Conservation (phyloP, 257 asterid species). For the Solanum microdontum region DNA sequence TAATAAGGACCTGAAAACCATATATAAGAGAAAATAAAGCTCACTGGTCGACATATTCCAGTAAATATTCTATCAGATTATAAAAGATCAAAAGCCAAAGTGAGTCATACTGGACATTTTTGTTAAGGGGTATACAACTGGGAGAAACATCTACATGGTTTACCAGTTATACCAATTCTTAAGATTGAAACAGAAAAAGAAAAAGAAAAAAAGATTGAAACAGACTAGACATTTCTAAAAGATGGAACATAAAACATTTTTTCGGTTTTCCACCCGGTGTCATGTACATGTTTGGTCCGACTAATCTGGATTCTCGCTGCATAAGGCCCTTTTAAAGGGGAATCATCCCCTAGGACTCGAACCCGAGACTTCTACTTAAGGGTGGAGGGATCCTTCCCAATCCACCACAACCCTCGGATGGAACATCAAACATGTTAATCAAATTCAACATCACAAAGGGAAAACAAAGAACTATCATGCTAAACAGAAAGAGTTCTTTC, state of each 20-base stretch:
- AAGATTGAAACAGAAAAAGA: not conserved
- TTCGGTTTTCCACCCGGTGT: not conserved
- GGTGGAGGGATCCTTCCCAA: not conserved
- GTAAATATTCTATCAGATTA: not conserved
- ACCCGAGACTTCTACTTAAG: not conserved
- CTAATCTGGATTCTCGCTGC: not conserved
- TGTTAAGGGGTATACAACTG: not conserved
- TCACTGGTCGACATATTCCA: not conserved
- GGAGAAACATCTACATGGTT: not conserved
- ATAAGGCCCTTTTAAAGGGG: not conserved
- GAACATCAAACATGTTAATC: not conserved
- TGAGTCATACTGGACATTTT: not conserved
- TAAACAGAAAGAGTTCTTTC: not conserved
- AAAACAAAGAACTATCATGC: not conserved
- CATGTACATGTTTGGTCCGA: not conserved
- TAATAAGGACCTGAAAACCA: not conserved
- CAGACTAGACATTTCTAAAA: not conserved
- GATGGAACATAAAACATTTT: not conserved
- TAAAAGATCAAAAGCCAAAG: not conserved
- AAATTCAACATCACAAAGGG: not conserved
- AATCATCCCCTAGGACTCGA: not conserved
- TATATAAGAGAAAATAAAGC: not conserved
- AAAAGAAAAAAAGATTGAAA: not conserved
- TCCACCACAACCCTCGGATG: not conserved
- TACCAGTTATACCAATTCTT: not conserved